Percentiles rank a stretch among this genome's conserved stretches.
Conservation (phyloP, 2,329 filamentous ascomycete species). For the Drechslerella coelobrocha region DNA sequence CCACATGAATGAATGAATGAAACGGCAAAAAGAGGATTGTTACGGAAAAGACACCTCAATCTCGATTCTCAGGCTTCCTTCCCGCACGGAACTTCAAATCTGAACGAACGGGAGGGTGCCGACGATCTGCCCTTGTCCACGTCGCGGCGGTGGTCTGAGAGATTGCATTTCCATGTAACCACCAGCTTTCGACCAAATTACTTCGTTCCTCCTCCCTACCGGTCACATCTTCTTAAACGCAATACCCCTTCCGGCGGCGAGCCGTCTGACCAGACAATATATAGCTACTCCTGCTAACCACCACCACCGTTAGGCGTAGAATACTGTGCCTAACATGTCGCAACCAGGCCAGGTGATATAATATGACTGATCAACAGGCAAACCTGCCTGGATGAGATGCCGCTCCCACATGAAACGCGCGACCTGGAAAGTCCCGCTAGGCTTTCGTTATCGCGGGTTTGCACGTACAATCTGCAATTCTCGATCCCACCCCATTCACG, state of each 20-base stretch:
- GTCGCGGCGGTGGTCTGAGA: neutral
- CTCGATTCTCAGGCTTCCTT: no score
- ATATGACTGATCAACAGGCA: slow-evolving; percentile 27
- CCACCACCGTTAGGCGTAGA: neutral
- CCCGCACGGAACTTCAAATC: neutral
- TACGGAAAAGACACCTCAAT: no score
- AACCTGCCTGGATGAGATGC: slow-evolving; percentile 48
- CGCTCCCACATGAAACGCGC: slow-evolving; percentile 16
- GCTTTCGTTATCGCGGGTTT: neutral
- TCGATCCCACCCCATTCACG: no score
- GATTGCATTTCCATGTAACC: no score
- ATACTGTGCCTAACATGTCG: neutral
- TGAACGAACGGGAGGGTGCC: neutral
- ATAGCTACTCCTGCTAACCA: no score
- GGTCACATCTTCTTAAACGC: neutral
- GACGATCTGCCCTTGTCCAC: neutral
- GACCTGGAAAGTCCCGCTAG: neutral
- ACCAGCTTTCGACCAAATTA: no score
- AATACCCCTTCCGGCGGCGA: neutral
- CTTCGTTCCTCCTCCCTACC: neutral
- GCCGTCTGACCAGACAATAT: no score
- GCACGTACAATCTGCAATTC: no score
- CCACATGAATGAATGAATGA: no score
- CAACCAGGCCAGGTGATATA: slow-evolving; percentile 37
- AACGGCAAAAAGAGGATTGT: no score